A percentile compares a stretch with the other conserved stretches of the same genome.
Evolutionary conservation across 306 rosid species (phyloP).

Genomic region (Abrus precatorius): DNA sequence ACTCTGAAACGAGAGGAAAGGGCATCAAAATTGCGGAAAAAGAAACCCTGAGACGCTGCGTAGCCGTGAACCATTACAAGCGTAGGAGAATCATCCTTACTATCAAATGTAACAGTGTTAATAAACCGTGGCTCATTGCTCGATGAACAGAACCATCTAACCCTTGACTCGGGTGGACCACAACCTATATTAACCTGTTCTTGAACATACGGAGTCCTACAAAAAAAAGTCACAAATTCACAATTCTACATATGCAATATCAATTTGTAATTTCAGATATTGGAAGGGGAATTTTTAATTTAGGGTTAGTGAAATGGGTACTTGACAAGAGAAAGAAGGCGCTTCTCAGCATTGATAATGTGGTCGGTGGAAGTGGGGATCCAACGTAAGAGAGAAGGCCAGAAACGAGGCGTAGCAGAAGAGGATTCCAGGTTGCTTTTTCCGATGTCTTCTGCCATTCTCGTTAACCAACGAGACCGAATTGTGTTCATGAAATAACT

Average conservation of each 20-base stretch:
- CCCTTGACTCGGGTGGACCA: constrained; percentile 88
- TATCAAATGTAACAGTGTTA: constrained; percentile 84
- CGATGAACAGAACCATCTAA: constrained; percentile 86
- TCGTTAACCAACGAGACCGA: constrained; percentile 56
- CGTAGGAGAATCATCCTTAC: constrained; percentile 78
- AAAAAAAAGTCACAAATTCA: neutral
- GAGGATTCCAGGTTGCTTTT: constrained; percentile 57
- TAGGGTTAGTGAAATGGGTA: constrained; percentile 54
- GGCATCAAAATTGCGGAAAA: constrained; percentile 94
- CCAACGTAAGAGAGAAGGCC: constrained; percentile 95
- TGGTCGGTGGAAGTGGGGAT: constrained; percentile 86
- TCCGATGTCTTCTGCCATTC: constrained; percentile 74
- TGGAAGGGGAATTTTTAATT: neutral
- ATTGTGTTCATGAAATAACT: constrained; percentile 55
- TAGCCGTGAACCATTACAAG: constrained; percentile 97
- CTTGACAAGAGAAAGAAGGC: constrained; percentile 92
- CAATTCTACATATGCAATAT: constrained; percentile 17
- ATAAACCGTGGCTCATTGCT: constrained; percentile 85
- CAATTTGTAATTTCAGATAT: neutral
- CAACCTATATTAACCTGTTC: constrained; percentile 90
- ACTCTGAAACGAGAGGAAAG: constrained; percentile 87
- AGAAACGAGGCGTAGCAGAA: constrained; percentile 52
- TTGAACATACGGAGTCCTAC: constrained; percentile 91
- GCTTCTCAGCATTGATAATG: constrained; percentile 88
- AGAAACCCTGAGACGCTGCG: constrained; percentile 91